phyloP scores from a whole-genome alignment of 2,329 filamentous ascomycete genomes.

The Pseudogymnoascus sp. region DNA sequence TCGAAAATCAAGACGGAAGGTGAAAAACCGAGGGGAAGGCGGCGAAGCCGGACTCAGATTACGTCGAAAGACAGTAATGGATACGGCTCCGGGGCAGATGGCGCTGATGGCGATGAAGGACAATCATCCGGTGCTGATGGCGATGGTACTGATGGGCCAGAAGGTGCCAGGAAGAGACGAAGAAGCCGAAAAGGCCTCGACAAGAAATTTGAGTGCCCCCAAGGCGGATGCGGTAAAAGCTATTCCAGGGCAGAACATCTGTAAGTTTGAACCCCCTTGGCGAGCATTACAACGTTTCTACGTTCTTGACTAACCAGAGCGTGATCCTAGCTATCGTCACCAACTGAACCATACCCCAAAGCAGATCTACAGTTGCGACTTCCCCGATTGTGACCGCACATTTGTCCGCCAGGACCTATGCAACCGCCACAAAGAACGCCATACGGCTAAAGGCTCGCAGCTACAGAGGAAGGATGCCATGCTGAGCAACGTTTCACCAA shows the following conservation, averaged over 20 bases:
- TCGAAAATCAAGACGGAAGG: constrained; percentile 20
- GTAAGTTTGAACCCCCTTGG: constrained; percentile 43
- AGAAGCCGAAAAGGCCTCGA: constrained; percentile 71
- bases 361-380: constrained; percentile 90
- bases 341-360: constrained; percentile 95
- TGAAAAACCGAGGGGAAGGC: constrained; percentile 28
- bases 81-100: constrained; percentile 19
- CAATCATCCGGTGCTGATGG: constrained; percentile 28
- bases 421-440: constrained; percentile 73
- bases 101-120: constrained; percentile 20
- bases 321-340: constrained; percentile 61
- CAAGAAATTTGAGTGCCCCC: constrained; percentile 76
- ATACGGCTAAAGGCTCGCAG: constrained; percentile 71
- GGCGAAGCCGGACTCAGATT: constrained; percentile 23
- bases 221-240: constrained; percentile 85
- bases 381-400: constrained; percentile 78
- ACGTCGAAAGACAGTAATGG: constrained; percentile 21
- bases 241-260: constrained; percentile 95
- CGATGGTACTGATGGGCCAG: constrained; percentile 21
- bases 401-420: constrained; percentile 94
- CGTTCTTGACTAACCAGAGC: constrained; percentile 5
- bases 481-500: constrained; percentile 41
- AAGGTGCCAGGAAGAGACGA: constrained; percentile 45
- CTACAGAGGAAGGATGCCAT: constrained; percentile 67
- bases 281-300: constrained; percentile 16